Evolutionary conservation across 768 basidiomycete species (phyloP), one percentile per base, ranked within the genome.

Genomic region (Suillus placidus): DNA sequence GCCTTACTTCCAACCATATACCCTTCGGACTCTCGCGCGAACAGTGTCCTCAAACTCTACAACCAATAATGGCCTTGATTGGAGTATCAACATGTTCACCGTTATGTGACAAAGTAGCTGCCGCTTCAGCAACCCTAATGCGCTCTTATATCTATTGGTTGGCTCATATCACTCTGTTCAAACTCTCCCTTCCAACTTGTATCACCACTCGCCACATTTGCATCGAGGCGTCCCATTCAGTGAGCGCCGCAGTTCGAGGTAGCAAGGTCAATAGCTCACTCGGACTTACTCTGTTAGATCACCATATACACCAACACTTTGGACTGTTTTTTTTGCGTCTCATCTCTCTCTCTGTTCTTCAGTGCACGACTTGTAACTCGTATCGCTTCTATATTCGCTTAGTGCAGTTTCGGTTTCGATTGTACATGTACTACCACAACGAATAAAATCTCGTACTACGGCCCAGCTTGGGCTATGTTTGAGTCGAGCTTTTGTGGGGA

Each of bases 131-230:
- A 60, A 30, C 58, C 40, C 40, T 60, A 60, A 60, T 60, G 26
- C 37, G 57, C 23, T 30, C 38, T 60, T 30, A 60, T 60, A 60
- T 60, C 58, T 60, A 58, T 58, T 14, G 37, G 23, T 38, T 16
- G 57, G 57, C 57, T 40, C 37, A 58, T 30, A 60, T 42, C 58
- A 60, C 26, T 40, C 37, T 16, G 23, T 58, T 40, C 35, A 60
- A 30, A 60, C 40, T 38, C 35, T 58, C 38, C 13, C 57, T 30
- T 40, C 38, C 58, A 42, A 42, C 40, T 60, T 60, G 58, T 60
- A 60, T 37, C 58, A 42, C 18, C 58, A 12, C 23, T 60, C 16
- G 58, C 40, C 40, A 2, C 40, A 42, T 26, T 40, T 60, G 26
- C 57, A 60, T 40, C 12, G 38, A 60, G 38, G 26, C 58, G 30